Evolutionary conservation across 352 stramenopile genomes (phyloP), one percentile per base, ranked within the genome.

Genomic region (Phytophthora kernoviae): DNA sequence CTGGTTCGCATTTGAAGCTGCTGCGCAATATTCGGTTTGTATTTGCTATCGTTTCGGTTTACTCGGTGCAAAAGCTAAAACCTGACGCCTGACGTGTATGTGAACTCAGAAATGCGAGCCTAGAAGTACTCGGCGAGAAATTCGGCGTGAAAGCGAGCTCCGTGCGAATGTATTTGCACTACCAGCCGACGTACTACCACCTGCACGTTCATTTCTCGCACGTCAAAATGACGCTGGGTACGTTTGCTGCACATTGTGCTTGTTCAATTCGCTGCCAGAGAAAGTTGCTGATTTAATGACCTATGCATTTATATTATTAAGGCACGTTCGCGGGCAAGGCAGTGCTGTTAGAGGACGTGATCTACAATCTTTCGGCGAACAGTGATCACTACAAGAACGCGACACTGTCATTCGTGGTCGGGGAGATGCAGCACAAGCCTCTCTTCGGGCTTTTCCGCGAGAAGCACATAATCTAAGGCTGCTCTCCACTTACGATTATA

Each of bases 181-280:
- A 96, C 47, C 87, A 93, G 72, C 87, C 87, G 24, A 93, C 87
- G 43, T 96, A 96, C 61, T 96, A 96, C 54, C 87, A 96, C 58
- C 76, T 96, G 46, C 87, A 96, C 52, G 82, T 96, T 14, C 87
- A 96, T 47, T 94, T 96, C 44, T 88, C 80, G 22, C 87, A 96
- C 58, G 72, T 95, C 37, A 93, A 93, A 59, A 85, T 95, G 67
- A 80, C 70, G 10, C 70, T 88, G 51, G 87, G 87, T 90, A 60
- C 12, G 46, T 37, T 22, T 47, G 21, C 27, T 14, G n/a, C 5
- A 24, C 18, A 4, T 43, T 17, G 0, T 47, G 22, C 11, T 41
- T 54, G 12, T 24, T 37, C 10, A n/a, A 15, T 48, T 18, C 18
- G 3, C 21, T 36, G 2, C 33, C 14, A 12, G 30, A 39, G 10